A percentile compares a stretch with the other conserved stretches of the same genome.
Evolutionary conservation across 192 early-diverging fungal species (phyloP).

Genomic region (Entomortierella lignicola): DNA sequence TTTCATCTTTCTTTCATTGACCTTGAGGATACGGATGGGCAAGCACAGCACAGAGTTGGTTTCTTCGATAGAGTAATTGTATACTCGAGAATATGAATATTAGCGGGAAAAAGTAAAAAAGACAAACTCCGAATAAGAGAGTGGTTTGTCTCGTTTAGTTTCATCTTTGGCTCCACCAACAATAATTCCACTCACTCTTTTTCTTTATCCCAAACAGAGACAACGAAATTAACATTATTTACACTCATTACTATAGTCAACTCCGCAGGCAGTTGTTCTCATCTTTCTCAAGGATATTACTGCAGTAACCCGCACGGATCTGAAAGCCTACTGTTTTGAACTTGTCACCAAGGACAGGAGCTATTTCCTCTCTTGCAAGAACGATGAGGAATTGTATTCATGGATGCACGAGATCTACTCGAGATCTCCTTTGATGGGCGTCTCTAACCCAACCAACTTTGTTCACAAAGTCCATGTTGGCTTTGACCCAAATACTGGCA

Average conservation of each 20-base stretch:
- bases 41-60: too few species aligned
- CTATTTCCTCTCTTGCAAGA: conserved; percentile 92
- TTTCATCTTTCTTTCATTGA: neutral
- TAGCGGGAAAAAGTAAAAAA: neutral
- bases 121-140: neutral
- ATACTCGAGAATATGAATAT: too few species aligned
- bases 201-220: neutral
- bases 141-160: neutral
- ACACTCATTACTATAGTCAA: conserved; percentile 65
- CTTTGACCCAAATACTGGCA: conserved; percentile 69
- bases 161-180: too few species aligned
- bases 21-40: too few species aligned
- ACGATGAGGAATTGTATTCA: conserved; percentile 96
- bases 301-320: conserved; percentile 86
- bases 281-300: conserved; percentile 95
- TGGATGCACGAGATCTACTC: conserved; percentile 99
- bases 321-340: conserved; percentile 95
- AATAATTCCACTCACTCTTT: neutral
- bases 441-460: conserved; percentile 88
- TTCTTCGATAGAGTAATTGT: too few species aligned
- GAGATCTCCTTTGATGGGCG: conserved; percentile 82
- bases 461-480: conserved; percentile 85
- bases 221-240: too few species aligned
- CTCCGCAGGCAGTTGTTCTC: conserved; percentile 87
- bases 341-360: conserved; percentile 93